Conservation (phyloP, 2,329 filamentous ascomycete species). For the Trichoderma gracile region DNA sequence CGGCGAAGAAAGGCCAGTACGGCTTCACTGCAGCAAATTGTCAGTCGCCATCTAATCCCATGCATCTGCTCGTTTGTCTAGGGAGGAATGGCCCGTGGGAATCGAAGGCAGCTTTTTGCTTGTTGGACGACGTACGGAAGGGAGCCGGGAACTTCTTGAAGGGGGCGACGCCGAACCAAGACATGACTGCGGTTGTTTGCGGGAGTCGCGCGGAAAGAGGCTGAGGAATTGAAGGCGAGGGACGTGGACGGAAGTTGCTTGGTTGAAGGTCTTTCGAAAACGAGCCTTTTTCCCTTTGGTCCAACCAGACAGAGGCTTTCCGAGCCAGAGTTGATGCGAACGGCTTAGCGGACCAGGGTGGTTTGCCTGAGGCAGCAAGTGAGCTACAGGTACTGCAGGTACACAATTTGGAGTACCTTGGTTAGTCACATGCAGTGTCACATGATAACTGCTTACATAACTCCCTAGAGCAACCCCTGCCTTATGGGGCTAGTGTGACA, state of each 20-base stretch:
- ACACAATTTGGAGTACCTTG: background rate
- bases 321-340: conserved; percentile 38
- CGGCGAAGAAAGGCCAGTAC: conserved; percentile 89
- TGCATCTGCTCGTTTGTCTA: background rate
- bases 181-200: conserved; percentile 61
- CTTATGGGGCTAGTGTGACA: conserved; percentile 24
- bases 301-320: conserved; percentile 33
- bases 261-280: conserved; percentile 38
- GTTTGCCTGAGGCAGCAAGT: conserved; percentile 17
- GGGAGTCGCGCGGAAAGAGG: conserved; percentile 32
- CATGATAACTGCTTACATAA: background rate
- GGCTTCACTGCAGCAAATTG: conserved; percentile 67
- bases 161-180: conserved; percentile 65
- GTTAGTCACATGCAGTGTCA: background rate
- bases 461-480: background rate
- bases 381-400: background rate
- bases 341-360: conserved; percentile 35
- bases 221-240: conserved; percentile 36
- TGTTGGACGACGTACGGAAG: conserved; percentile 68
- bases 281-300: conserved; percentile 44
- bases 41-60: conserved; percentile 30
- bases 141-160: conserved; percentile 80
- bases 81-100: conserved; percentile 27
- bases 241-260: conserved; percentile 35
- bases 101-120: no score